A percentile compares a stretch with the other conserved stretches of the same genome.
Evolutionary conservation across 345 rosid genomes (phyloP).

Genomic region (Ailanthus altissimus): DNA sequence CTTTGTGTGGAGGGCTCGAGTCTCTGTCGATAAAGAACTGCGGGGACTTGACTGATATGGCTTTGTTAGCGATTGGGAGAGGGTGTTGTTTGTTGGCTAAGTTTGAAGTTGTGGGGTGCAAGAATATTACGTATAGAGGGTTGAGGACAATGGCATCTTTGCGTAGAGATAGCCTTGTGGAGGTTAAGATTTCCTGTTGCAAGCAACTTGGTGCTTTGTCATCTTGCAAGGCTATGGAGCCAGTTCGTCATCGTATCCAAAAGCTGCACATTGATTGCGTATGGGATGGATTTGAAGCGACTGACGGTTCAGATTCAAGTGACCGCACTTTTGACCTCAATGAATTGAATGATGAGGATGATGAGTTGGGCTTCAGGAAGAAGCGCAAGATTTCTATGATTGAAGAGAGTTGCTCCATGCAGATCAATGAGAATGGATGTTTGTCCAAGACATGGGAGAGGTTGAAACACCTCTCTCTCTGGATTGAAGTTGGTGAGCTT

Average conservation of each 20-base stretch:
- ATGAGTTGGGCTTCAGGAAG: conserved; percentile 37
- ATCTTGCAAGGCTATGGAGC: conserved; percentile 67
- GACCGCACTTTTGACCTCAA: conserved; percentile 29
- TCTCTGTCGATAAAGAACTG: conserved; percentile 66
- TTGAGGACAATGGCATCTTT: conserved; percentile 62
- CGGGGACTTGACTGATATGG: conserved; percentile 74
- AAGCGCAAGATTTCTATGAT: conserved; percentile 48
- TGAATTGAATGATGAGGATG: conserved; percentile 17
- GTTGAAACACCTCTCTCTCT: conserved; percentile 63
- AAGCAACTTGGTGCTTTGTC: conserved; percentile 55
- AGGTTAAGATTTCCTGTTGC: conserved; percentile 73
- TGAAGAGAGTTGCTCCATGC: conserved; percentile 18
- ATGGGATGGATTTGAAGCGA: conserved; percentile 56
- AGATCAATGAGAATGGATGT: conserved; percentile 40
- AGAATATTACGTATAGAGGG: conserved; percentile 66
- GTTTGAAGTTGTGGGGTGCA: conserved; percentile 87
- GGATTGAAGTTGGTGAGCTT: conserved; percentile 76
- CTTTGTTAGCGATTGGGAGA: conserved; percentile 71
- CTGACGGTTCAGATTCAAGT: conserved; percentile 10
- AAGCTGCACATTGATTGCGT: conserved; percentile 80
- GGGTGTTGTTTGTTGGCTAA: conserved; percentile 61
- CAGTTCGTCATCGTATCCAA: conserved; percentile 54
- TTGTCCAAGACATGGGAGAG: conserved; percentile 62
- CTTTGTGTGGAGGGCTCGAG: conserved; percentile 59
- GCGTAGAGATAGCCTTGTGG: conserved; percentile 47